phyloP scores from a whole-genome alignment of 306 rosid genomes.

The Ormosia emarginata region DNA sequence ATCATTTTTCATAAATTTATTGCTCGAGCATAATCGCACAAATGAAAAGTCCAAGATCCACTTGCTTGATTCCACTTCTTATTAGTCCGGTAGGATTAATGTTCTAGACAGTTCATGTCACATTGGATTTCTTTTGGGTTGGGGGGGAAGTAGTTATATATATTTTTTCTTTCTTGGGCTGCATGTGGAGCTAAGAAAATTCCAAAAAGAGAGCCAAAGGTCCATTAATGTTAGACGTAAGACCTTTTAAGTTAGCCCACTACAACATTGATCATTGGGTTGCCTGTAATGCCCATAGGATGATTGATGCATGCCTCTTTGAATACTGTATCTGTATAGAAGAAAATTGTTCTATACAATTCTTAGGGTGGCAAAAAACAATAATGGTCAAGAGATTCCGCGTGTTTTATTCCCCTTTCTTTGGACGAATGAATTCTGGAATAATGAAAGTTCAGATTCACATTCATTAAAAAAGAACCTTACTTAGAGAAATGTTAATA shows the following conservation, averaged over 20 bases:
- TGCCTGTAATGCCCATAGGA: neutral
- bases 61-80: neutral
- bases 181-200: neutral
- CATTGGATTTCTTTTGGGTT: neutral
- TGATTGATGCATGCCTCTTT: neutral
- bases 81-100: neutral
- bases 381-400: too few species aligned
- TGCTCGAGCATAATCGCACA: neutral
- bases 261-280: neutral
- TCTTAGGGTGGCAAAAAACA: too few species aligned
- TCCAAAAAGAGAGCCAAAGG: neutral
- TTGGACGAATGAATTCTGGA: too few species aligned
- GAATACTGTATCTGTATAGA: neutral
- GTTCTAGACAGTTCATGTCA: neutral
- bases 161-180: neutral
- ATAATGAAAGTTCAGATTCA: too few species aligned
- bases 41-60: neutral
- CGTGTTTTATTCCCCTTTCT: too few species aligned
- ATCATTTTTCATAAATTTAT: too few species aligned
- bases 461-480: too few species aligned
- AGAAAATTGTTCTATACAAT: too few species aligned
- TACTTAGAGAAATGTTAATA: too few species aligned
- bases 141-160: neutral
- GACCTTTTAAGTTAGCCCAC: neutral
- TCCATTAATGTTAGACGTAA: neutral